Conservation (phyloP, 306 rosid genomes). For the Quillaja saponaria region DNA sequence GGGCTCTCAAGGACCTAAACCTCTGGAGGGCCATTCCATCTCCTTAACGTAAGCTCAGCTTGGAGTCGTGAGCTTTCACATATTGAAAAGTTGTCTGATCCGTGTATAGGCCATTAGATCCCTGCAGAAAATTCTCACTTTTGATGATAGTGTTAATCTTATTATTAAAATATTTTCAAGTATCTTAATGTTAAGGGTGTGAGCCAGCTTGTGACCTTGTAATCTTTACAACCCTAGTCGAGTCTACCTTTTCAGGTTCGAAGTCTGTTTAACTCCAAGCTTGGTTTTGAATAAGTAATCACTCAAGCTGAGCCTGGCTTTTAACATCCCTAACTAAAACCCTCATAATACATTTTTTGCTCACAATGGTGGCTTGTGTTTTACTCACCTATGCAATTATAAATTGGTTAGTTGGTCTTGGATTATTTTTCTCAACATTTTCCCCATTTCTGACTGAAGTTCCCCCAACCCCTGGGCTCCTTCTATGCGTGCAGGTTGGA, state of each 20-base stretch:
- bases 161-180: background rate
- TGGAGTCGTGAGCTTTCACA: too few species aligned
- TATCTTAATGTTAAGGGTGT: background rate
- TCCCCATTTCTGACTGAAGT: background rate
- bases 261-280: too few species aligned
- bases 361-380: conserved; percentile 21
- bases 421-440: conserved; percentile 4
- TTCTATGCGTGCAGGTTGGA: conserved; percentile 61
- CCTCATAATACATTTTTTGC: background rate
- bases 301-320: background rate
- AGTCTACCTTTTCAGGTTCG: too few species aligned
- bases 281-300: background rate
- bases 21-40: too few species aligned
- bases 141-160: background rate
- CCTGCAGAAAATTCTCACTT: too few species aligned
- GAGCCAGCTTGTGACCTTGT: background rate
- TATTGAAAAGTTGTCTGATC: too few species aligned
- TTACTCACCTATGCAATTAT: background rate
- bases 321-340: background rate
- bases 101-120: too few species aligned
- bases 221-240: too few species aligned
- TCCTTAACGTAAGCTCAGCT: too few species aligned
- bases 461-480: background rate
- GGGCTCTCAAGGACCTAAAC: too few species aligned
- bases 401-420: conserved; percentile 11